These are phyloP conservation scores for Acanthamoeba castellanii DNA, from an alignment of 208 protist species.

Conservation along the genomic window DNA sequence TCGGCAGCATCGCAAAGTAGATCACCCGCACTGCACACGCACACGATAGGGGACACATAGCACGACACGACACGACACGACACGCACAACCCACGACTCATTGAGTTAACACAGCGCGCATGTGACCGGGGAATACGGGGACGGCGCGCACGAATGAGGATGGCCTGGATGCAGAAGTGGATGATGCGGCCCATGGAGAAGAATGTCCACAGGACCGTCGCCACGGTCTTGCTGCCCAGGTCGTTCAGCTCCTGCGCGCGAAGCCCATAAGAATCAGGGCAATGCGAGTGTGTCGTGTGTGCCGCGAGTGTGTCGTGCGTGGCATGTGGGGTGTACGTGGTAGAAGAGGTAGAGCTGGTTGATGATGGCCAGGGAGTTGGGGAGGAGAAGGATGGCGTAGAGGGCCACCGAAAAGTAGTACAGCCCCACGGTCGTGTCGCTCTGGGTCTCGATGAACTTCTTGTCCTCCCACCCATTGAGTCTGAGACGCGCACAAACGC, in stretches of 20 bases:
- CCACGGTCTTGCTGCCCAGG: neutral
- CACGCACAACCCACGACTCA: no score
- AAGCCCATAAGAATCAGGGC: neutral
- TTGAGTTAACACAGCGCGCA: neutral
- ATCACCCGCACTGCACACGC: neutral
- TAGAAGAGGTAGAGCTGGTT: conserved; percentile 50
- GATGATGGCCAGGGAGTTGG: conserved; percentile 56
- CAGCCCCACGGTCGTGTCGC: conserved; percentile 15
- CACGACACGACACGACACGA: neutral
- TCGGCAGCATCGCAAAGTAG: conserved; percentile 55
- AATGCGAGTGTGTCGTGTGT: neutral
- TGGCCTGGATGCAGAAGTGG: conserved; percentile 33
- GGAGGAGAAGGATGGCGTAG: conserved; percentile 26
- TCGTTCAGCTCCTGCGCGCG: neutral
- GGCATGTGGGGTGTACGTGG: neutral
- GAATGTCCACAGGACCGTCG: neutral
- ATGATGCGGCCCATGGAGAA: conserved; percentile 49
- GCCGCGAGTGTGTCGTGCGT: neutral
- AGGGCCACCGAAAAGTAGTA: conserved; percentile 53
- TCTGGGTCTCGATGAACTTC: conserved; percentile 33
- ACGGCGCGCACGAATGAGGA: neutral
- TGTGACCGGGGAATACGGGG: neutral
- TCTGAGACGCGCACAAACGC: neutral
- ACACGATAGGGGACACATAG: neutral
- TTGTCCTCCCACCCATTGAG: neutral